These are phyloP conservation scores for Candida corydali DNA, from an alignment of 805 yeast genomes.

Conservation along the genomic window DNA sequence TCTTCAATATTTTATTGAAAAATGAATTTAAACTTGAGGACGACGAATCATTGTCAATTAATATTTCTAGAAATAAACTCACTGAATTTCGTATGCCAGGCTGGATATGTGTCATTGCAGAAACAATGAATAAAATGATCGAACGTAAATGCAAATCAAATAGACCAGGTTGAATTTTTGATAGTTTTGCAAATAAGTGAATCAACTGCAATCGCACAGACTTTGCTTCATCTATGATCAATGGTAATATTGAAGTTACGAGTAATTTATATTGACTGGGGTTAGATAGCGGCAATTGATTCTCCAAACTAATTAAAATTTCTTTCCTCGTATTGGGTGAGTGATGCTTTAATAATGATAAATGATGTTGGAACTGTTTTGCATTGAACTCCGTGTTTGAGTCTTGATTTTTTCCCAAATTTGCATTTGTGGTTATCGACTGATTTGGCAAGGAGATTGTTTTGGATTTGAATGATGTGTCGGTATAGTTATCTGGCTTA, in stretches of 20 bases:
- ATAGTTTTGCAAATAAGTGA: constrained; percentile 44
- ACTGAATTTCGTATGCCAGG: constrained; percentile 74
- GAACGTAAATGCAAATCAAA: constrained; percentile 57
- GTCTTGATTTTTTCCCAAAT: neutral
- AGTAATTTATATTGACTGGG: constrained; percentile 55
- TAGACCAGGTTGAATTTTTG: constrained; percentile 48
- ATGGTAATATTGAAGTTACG: constrained; percentile 53
- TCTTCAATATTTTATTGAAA: constrained; percentile 66
- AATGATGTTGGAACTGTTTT: constrained; percentile 49
- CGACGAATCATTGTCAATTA: constrained; percentile 47
- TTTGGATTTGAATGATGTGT: constrained; percentile 78
- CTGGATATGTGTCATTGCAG: constrained; percentile 91
- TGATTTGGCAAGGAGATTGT: constrained; percentile 48
- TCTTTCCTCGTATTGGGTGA: constrained; percentile 68
- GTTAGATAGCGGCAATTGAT: constrained; percentile 44
- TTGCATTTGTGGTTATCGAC: constrained; percentile 17
- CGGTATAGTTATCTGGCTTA: constrained; percentile 73
- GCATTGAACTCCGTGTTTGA: constrained; percentile 15
- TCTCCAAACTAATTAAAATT: constrained; percentile 51
- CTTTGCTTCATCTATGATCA: constrained; percentile 62
- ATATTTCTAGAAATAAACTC: constrained; percentile 57
- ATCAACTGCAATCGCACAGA: constrained; percentile 59
- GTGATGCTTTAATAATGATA: constrained; percentile 74
- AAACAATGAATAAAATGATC: constrained; percentile 69
- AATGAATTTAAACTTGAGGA: constrained; percentile 44